Conservation (phyloP, 345 rosid genomes). For the Arabidopsis thaliana region DNA sequence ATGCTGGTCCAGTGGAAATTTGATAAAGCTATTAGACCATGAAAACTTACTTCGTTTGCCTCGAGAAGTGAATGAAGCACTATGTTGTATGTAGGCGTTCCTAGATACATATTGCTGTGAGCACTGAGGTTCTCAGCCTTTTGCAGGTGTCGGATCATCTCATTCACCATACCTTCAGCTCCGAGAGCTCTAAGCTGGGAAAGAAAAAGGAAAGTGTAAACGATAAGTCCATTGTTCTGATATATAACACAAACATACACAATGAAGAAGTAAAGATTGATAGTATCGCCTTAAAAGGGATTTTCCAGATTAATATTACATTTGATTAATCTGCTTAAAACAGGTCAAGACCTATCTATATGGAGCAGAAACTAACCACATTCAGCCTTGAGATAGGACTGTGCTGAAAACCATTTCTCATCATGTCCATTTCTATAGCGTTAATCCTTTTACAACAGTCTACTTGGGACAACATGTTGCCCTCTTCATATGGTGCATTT, state of each 20-base stretch:
- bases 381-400: constrained; percentile 60
- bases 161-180: constrained; percentile 72
- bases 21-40: constrained; percentile 21
- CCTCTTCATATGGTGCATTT: constrained; percentile 76
- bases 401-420: constrained; percentile 67
- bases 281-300: background rate
- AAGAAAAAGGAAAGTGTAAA: constrained; percentile 17
- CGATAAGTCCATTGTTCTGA: background rate
- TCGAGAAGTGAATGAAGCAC: constrained; percentile 69
- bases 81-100: constrained; percentile 56
- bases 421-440: constrained; percentile 78
- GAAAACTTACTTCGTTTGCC: constrained; percentile 63
- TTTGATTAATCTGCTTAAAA: constrained; percentile 1
- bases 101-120: constrained; percentile 48
- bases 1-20: constrained; percentile 24
- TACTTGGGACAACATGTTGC: constrained; percentile 60
- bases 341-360: constrained; percentile 21
- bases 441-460: constrained; percentile 68
- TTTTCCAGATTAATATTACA: constrained; percentile 3
- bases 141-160: constrained; percentile 59
- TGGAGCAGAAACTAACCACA: constrained; percentile 58
- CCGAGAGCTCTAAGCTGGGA: constrained; percentile 79
- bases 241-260: constrained; percentile 2
- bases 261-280: constrained; percentile 3
- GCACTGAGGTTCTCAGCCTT: constrained; percentile 54